Evolutionary conservation across 1,284 basidiomycete genomes (phyloP), one percentile per base, ranked within the genome.

Genomic region (Neolentinus lepideus): DNA sequence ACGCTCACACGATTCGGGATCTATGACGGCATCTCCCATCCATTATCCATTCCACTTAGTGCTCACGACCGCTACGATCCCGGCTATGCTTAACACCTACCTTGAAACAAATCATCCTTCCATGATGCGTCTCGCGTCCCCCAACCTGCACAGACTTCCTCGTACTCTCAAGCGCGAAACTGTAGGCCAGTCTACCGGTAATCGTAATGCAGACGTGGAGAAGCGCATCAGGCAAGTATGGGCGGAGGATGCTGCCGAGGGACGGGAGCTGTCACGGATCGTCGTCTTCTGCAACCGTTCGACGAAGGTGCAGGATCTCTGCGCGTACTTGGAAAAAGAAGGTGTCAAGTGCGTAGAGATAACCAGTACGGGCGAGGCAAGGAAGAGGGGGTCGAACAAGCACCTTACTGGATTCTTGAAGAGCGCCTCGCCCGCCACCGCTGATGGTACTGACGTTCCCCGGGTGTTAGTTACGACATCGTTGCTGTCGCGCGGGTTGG

Each of bases 401-500:
- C 85, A 90, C 63, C 74, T 94, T 25, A 77, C 81, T 16, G 83
- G 82, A 1, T 94, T 94, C 74, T 65, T 92, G 55, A 50, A 50
- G 43, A 47, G 26, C 22, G n/a, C 22, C 16, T 27, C 21, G 10
- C 53, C 24, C 3, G 24, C 22, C 11, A 21, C 24, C 21, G n/a
- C 47, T 10, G 33, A 25, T 3, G 4, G 3, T 14, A 64, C 59
- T 54, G 63, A 69, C 3, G 62, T 63, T 0, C 83, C 89, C 14
- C 79, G 86, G 56, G 85, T 94, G 26, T 75, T 96, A 62, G 79
- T 95, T 56, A 94, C 93, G 24, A 96, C 93, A 0, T 94, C 92
- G 10, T 76, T 96, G 22, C 84, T 96, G 27, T 92, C 92, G n/a
- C 83, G 94, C 16, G 94, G 93, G 2, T 78, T 96, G 10, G 94